Evolutionary conservation across 306 rosid genomes (phyloP), one percentile per base, ranked within the genome.

Genomic region (Rosa persica): DNA sequence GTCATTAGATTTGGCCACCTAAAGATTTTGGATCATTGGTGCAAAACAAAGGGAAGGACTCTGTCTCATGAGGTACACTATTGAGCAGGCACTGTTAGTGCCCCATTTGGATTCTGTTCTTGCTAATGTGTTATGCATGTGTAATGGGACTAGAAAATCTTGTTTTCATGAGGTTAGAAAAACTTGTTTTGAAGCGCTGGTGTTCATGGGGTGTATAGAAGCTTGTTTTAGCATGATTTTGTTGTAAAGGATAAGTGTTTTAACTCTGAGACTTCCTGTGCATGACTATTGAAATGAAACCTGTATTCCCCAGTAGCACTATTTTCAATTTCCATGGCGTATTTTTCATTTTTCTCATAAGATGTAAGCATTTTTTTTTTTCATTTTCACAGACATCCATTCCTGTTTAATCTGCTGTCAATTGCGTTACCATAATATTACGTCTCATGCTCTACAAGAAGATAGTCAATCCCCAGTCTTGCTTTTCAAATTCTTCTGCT

Each of bases 21-120:
- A 55, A 81, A 74, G 79, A 47, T 43, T 91, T 91, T 85, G 98
- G 98, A 80, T 85, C 88, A 12, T 65, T 91, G 83, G 76, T 65
- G 80, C 81, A 74, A 68, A 85, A 64, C 10, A 72, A 78, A 79
- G 39, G 25, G 38, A 83, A 79, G 78, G 80, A 75, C 81, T 43
- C 85, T 22, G 52, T 76, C 60, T 39, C 79, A 52, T 85, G 64
- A 86, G 85, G 83, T 86, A 74, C 78, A 67, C 65, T 75, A 38
- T 39, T 36, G 55, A 67, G 76, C 76, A 49, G 20, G 58, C 30
- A 51, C 20, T 36, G 27, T 46, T 72, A 47, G 16, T 17, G 58
- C 54, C 71, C 67, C 13, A 20, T 68, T 40, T 25, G 23, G 66
- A 39, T 20, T 10, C 42, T 62, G 22, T 51, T 77, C 16, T 66